Percentiles rank a stretch among this genome's conserved stretches.
These are phyloP conservation scores for Monosporascus sp. DNA, from an alignment of 2,329 filamentous ascomycete species.

Conservation along the genomic window DNA sequence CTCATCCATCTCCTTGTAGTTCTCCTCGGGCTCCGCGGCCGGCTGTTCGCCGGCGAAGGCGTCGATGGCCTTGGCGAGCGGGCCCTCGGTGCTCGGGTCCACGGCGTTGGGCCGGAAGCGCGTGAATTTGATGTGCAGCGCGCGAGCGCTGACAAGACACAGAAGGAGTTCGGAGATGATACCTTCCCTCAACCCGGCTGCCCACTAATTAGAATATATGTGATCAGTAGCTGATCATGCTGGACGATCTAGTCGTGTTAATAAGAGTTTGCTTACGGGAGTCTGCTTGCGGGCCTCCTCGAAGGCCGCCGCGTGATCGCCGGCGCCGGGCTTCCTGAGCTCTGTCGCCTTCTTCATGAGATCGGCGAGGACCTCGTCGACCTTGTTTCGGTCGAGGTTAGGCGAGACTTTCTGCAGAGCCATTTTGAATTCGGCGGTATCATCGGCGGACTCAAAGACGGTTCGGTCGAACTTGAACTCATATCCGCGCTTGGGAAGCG, in stretches of 20 bases:
- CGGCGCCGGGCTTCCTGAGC: not conserved
- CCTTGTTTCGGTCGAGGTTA: not conserved
- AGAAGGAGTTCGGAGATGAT: not conserved
- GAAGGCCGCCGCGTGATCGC: not conserved
- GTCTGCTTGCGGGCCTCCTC: not conserved
- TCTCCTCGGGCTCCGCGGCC: not conserved
- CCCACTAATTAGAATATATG: not conserved
- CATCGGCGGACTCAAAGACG: not conserved
- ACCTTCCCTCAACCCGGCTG: not conserved
- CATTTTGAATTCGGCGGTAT: not conserved
- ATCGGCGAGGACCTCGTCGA: not conserved
- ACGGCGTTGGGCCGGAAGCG: not conserved
- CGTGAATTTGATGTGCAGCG: not conserved
- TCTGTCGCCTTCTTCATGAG: not conserved
- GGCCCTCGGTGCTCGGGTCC: not conserved
- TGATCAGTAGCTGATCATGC: not conserved
- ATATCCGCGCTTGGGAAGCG: not conserved
- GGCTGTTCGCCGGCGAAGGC: not conserved
- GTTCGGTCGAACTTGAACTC: not conserved
- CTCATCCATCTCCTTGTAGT: not conserved
- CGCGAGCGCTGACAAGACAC: not conserved
- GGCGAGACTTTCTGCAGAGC: not conserved
- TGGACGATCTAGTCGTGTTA: not conserved
- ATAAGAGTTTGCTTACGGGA: not conserved
- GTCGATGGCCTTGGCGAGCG: not conserved